Evolutionary conservation across 768 basidiomycete species (phyloP).

Genomic region (Tephrocybe sp.): DNA sequence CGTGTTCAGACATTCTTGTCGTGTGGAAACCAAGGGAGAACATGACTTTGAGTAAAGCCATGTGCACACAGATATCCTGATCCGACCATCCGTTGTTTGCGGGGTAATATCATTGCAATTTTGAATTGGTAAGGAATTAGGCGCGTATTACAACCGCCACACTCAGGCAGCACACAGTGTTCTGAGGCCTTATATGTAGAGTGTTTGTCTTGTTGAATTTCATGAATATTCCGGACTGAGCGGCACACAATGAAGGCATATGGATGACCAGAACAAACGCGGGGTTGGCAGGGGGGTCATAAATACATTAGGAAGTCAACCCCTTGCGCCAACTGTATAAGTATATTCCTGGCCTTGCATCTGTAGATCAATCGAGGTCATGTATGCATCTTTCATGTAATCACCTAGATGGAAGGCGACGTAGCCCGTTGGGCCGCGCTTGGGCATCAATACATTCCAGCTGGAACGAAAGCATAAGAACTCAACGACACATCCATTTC

Average conservation of each 20-base stretch:
- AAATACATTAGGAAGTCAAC: not conserved
- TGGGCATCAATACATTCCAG: slow-evolving; percentile 15
- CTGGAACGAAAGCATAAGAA: slow-evolving; percentile 16
- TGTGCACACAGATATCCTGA: not conserved
- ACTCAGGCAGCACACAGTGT: too few species aligned
- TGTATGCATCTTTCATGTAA: not conserved
- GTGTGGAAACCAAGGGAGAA: not conserved
- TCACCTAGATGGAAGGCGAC: not conserved
- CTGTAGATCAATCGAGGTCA: not conserved
- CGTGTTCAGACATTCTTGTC: not conserved
- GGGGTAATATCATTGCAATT: not conserved
- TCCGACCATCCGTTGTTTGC: not conserved
- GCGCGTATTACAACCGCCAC: not conserved
- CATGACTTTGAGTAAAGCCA: not conserved
- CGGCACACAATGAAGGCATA: not conserved
- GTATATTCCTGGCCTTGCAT: too few species aligned
- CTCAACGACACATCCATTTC: slow-evolving; percentile 16
- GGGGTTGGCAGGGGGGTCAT: too few species aligned
- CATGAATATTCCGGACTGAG: not conserved
- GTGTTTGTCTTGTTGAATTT: not conserved
- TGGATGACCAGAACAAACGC: not conserved
- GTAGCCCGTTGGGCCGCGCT: slow-evolving; percentile 7
- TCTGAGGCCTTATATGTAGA: too few species aligned
- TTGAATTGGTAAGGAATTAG: not conserved
- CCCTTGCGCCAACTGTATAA: too few species aligned